Evolutionary conservation across 1,139 yeast species (phyloP).

Genomic region (Pneumocystis canis): DNA sequence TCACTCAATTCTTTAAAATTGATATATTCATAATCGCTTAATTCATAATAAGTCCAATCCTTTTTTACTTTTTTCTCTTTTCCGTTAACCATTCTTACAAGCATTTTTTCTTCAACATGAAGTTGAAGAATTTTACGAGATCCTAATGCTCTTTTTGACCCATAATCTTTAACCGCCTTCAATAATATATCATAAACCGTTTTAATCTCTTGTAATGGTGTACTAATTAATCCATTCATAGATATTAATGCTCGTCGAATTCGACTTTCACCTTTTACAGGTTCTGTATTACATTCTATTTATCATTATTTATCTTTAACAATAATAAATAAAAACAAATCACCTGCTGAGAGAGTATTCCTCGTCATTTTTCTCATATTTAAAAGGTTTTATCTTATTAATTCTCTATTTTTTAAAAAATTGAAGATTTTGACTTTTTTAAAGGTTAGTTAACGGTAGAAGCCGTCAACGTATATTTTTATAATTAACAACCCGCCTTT

Average conservation of each 20-base stretch:
- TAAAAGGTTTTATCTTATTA: background rate
- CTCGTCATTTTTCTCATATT: background rate
- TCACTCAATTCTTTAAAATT: slow-evolving; percentile 44
- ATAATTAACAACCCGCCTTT: background rate
- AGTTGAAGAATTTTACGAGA: slow-evolving; percentile 63
- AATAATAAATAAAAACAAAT: background rate
- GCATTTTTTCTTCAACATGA: slow-evolving; percentile 59
- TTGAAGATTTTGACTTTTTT: background rate
- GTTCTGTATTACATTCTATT: background rate
- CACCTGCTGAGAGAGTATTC: background rate
- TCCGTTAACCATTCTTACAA: slow-evolving; percentile 69
- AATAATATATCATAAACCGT: slow-evolving; percentile 58
- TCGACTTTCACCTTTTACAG: slow-evolving; percentile 52
- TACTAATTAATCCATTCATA: slow-evolving; percentile 33
- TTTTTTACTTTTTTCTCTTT: slow-evolving; percentile 56
- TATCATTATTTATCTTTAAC: background rate
- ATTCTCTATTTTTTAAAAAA: background rate
- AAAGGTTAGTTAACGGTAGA: background rate
- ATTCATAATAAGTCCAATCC: slow-evolving; percentile 76
- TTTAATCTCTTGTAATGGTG: slow-evolving; percentile 28
- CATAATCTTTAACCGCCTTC: slow-evolving; percentile 49
- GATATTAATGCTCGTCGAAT: slow-evolving; percentile 65
- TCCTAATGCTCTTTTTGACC: slow-evolving; percentile 49
- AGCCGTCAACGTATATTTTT: background rate
- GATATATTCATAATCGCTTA: slow-evolving; percentile 53